Evolutionary conservation across 169 alveolate species (phyloP), one percentile per base, ranked within the genome.

Genomic region (Ophryocystis elektroscirrha): DNA sequence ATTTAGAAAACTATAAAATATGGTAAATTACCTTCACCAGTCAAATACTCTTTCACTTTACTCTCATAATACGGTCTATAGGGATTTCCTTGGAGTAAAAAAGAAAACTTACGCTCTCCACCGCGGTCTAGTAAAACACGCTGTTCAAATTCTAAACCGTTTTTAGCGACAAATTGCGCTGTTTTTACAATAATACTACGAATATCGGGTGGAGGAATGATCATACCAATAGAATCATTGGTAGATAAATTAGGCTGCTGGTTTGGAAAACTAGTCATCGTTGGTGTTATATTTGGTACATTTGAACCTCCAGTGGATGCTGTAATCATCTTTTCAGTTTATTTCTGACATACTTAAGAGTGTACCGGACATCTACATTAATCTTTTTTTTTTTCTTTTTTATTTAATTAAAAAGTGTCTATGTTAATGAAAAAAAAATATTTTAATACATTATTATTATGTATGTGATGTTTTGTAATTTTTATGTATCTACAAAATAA

Each of bases 161-260:
- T 78, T 52, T 81, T 81, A 16, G 87, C 84, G 35, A 81, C 91
- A 56, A 81, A 81, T 59, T 68, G 73, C 3, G 91, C 91, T 12
- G 91, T 81, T 61, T 81, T 81, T 59, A 78, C 91, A 30, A 81
- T 78, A 50, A 78, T 64, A 12, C 73, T 60, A 53, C 82, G 73
- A 37, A 79, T 56, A 39, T 74, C 81, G 39, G 71, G 58, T 0
- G 90, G 90, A n/a, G 90, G 90, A 52, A 68, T 68, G 15, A 78
- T 79, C 53, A 81, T 23, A 15, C 46, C 64, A 32, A 55, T 43
- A 0, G 56, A 57, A 25, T 44, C 24, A 30, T 47, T 19, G 26
- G 48, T 18, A 9, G 28, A 12, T 15, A 42, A 41, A 6, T 32
- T 20, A 1, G 45, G 20, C 20, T 23, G 27, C 4, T n/a, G n/a